Conservation (phyloP, 1,284 basidiomycete species). For the Trichosporon sp. region DNA sequence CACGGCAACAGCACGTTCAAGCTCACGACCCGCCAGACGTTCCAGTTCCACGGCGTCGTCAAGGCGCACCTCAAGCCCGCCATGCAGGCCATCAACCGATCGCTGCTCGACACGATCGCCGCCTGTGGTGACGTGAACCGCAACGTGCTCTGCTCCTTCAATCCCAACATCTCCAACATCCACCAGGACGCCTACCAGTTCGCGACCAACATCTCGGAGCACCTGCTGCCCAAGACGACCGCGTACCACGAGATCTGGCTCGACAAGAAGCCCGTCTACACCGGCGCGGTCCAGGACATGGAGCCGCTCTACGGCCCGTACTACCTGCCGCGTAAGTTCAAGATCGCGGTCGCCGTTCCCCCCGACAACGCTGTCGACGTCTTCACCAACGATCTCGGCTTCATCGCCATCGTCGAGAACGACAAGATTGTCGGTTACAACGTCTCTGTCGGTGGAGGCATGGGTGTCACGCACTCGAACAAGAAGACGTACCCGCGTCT, state of each 20-base stretch:
- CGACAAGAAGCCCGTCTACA: conserved; percentile 88
- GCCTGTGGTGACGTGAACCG: conserved; percentile 92
- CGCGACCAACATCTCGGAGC: conserved; percentile 76
- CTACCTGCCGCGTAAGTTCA: conserved; percentile 98
- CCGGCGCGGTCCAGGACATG: conserved; percentile 84
- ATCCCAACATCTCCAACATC: conserved; percentile 77
- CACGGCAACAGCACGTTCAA: conserved; percentile 94
- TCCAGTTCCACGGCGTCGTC: conserved; percentile 98
- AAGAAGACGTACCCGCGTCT: conserved; percentile 97
- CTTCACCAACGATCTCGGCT: conserved; percentile 92
- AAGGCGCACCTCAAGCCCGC: conserved; percentile 93
- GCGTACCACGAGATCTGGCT: conserved; percentile 99
- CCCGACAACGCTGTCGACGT: conserved; percentile 96
- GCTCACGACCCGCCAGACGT: conserved; percentile 96
- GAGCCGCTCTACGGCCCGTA: conserved; percentile 96
- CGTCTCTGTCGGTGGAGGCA: conserved; percentile 86
- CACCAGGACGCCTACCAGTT: conserved; percentile 83
- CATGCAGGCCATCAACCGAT: conserved; percentile 93
- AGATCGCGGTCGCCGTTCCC: conserved; percentile 92
- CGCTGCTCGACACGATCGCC: conserved; percentile 88
- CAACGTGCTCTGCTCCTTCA: conserved; percentile 88
- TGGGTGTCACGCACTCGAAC: conserved; percentile 98
- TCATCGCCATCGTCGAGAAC: conserved; percentile 80
- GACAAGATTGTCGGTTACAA: conserved; percentile 82
- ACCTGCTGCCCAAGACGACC: conserved; percentile 80